phyloP scores from a whole-genome alignment of 495 filamentous ascomycete genomes.

The Friedmanniomyces endolithicus region DNA sequence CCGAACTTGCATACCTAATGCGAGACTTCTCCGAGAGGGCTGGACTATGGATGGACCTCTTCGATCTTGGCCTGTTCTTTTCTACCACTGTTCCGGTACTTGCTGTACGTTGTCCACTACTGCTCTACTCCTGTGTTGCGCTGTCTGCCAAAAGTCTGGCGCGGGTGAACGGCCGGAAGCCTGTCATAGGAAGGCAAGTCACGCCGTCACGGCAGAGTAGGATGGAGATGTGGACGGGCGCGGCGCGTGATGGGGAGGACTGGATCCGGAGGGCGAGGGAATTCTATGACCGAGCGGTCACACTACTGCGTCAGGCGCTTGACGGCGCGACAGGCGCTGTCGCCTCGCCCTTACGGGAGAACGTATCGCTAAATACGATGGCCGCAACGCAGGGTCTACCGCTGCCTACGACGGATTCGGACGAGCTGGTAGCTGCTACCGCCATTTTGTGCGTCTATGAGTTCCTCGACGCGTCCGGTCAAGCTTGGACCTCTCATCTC shows the following conservation, averaged over 20 bases:
- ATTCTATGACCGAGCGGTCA: conserved; percentile 52
- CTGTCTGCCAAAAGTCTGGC: conserved; percentile 52
- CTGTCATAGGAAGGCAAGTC: conserved; percentile 38
- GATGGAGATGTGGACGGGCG: conserved; percentile 39
- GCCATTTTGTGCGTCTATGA: conserved; percentile 55
- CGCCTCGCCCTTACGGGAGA: conserved; percentile 9
- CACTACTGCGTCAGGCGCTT: conserved; percentile 47
- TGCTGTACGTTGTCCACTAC: conserved; percentile 42
- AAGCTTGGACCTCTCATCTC: conserved; percentile 52
- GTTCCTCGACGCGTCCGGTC: conserved; percentile 47
- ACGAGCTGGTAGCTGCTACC: conserved; percentile 50
- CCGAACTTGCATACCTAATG: conserved; percentile 48
- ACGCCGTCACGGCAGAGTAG: conserved; percentile 31
- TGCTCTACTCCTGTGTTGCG: conserved; percentile 49
- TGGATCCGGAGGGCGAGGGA: conserved; percentile 47
- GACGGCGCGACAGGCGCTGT: conserved; percentile 7
- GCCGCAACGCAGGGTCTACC: conserved; percentile 15
- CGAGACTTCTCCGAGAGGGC: conserved; percentile 50
- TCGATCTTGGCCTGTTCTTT: conserved; percentile 49
- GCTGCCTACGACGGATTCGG: conserved; percentile 38
- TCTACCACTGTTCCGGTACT: conserved; percentile 46
- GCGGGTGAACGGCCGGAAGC: conserved; percentile 40
- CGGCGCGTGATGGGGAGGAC: conserved; percentile 31
- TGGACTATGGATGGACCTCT: conserved; percentile 55
- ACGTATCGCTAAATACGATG: conserved; percentile 1